Conservation (phyloP, 2,329 filamentous ascomycete species). For the Cladosporium sp. region DNA sequence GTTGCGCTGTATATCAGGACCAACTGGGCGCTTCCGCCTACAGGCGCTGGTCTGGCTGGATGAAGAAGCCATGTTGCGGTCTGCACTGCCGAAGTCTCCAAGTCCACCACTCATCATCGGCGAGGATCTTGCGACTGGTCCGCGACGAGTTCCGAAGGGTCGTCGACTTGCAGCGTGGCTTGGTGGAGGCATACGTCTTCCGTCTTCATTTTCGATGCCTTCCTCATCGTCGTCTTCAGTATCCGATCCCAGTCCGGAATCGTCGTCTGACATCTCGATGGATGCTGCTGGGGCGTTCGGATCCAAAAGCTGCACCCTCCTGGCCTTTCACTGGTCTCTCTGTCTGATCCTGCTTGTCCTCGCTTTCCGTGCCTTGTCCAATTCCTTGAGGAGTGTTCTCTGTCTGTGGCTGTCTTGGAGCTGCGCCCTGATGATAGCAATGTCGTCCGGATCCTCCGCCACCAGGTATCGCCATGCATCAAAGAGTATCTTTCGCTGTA, state of each 20-base stretch:
- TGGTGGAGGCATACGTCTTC: neutral
- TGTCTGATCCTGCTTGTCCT: neutral
- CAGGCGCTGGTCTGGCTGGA: neutral
- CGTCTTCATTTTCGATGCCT: neutral
- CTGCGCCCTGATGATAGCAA: neutral
- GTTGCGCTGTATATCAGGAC: neutral
- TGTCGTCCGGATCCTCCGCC: neutral
- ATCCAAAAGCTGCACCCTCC: neutral
- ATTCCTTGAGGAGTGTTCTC: neutral
- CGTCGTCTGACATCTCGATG: neutral
- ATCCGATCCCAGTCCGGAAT: neutral
- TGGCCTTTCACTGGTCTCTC: neutral
- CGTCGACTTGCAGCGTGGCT: neutral
- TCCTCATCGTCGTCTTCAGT: neutral
- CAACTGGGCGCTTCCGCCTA: neutral
- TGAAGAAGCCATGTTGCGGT: neutral
- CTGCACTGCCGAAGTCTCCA: neutral
- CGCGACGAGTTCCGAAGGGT: neutral
- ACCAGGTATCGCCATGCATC: slow-evolving; percentile 3
- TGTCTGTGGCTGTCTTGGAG: neutral
- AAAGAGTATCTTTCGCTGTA: neutral
- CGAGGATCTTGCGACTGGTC: neutral
- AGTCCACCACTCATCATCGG: neutral
- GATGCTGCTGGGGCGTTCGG: neutral
- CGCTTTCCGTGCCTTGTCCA: neutral